These are phyloP conservation scores for Fusarium papillatum DNA, from an alignment of 2,329 filamentous ascomycete genomes.

Conservation along the genomic window DNA sequence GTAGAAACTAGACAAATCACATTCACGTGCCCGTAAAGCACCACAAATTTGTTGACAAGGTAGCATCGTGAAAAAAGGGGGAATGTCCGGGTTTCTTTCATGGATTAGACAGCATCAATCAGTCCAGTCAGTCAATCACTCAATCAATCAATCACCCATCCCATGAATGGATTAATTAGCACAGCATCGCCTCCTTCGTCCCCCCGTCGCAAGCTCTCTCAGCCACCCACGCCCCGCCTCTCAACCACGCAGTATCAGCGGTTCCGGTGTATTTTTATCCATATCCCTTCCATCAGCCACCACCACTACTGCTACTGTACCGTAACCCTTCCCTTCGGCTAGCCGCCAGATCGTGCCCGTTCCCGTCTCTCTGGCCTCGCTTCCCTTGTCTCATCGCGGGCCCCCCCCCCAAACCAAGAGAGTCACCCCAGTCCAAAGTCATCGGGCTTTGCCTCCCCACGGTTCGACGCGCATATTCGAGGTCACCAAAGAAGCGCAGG, in stretches of 20 bases:
- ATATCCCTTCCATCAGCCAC: slow-evolving; percentile 35
- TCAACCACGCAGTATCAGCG: slow-evolving; percentile 13
- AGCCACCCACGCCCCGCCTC: slow-evolving; percentile 30
- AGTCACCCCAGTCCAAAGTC: not conserved
- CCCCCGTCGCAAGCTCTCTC: slow-evolving; percentile 9
- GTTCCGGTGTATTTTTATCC: slow-evolving; percentile 38
- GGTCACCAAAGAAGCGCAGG: not conserved
- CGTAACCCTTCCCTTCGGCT: not conserved
- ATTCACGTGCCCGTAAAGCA: not conserved
- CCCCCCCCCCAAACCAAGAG: not conserved
- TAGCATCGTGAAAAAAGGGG: not conserved
- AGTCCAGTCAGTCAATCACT: not conserved
- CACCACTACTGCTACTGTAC: not conserved
- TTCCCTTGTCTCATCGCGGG: slow-evolving; percentile 2
- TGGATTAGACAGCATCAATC: not conserved
- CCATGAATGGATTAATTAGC: not conserved
- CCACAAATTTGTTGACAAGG: not conserved
- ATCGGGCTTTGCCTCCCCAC: not conserved
- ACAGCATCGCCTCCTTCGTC: slow-evolving; percentile 3
- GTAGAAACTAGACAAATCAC: not conserved
- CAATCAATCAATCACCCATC: too few species aligned
- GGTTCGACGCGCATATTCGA: not conserved
- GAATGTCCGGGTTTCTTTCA: not conserved
- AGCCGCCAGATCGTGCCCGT: not conserved
- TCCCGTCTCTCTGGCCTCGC: not conserved